Base-by-base conservation (phyloP, 1,284 basidiomycete species). In the Gymnopus androsaceus region DNA sequence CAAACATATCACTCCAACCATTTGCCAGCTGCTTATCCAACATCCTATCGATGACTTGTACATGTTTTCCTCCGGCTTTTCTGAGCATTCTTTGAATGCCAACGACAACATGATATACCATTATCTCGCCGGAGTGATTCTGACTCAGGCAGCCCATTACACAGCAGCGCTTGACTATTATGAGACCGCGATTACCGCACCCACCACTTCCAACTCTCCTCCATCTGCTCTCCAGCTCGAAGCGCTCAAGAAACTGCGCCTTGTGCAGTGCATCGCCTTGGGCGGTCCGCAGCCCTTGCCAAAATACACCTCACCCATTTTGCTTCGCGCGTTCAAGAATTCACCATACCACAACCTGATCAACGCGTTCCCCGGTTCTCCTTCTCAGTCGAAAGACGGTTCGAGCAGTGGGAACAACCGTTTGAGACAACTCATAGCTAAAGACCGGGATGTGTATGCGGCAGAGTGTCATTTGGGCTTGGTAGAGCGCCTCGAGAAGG, bases 31-130 rank as follows among this genome's bases (percentile, higher is more conserved):
- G 7, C 51, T 62, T 4, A 40, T 52, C 30, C 46, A 60, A 15
- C 28, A 60, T 34, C 59, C 56, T 9, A 58, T 60, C 21, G 48
- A 57, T 21, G 50, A 59, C 46, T 58, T 41, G 28, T 58, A 48
- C n/a, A 49, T 48, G 7, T 31, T 42, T 42, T 38, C 36, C 30
- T 3, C n/a, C 55, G 54, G 46, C 28, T 23, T 36, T 23, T 51
- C 59, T 74, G 73, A 64, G 61, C 41, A 77, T 72, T 52, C 23
- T 33, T n/a, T 46, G 15, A 46, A 38, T 4, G 25, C 48, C 70
- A 84, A 81, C 56, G 91, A 93, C 68, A 87, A 87, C 63, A 75
- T 93, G 21, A 69, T 81, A 21, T 92, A 92, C 66, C 89, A 93
- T 72, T 92, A 92, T 66, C 74, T 82, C 1, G 89, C 78, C 3